Base-by-base conservation (phyloP, 106 monocot species). In the Posidonia australis region DNA sequence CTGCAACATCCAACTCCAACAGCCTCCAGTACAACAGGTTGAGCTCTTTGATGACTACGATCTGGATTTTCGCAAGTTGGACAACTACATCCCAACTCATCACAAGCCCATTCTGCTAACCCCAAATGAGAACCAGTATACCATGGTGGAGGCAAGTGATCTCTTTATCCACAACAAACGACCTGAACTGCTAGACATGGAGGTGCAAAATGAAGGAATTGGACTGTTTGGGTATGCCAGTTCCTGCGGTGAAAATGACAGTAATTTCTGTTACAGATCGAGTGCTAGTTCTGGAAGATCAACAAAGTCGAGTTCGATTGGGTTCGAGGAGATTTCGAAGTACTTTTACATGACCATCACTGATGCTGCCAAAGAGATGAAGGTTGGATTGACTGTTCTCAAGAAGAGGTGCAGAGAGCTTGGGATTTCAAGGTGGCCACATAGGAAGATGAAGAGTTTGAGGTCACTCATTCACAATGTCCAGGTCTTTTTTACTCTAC, bases 261-360 rank as follows among this genome's bases (percentile, higher is more conserved):
- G 13, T 0, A 17, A 49, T 16, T 0, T 13, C 48, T 49, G 17
- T 16, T 13, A 16, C n/a, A n/a, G 48, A 16, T 49, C 3, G 13
- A 49, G n/a, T 22, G 60, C 29, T n/a, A 30, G 16, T 12, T 31
- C 21, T 10, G 44, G 56, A 5, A 36, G 58, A 51, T 26, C 54
- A 71, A 19, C 69, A 27, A 84, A 67, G 64, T 51, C 69, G 31
- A 71, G 48, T 4, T 67, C 80, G 24, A 70, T 92, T n/a, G 70
- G 75, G n/a, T 71, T 77, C 51, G 81, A 79, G 0, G 92, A 92
- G 58, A 74, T 92, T 0, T 75, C 62, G 32, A 58, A 30, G 46
- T 80, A 82, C 47, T 92, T 92, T 75, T 81, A 63, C 69, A 86
- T 92, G 86, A 86, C 92, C 18, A 92, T 92, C 43, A 82, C 84